These are phyloP conservation scores for Solanum sitiens DNA, from an alignment of 257 asterid genomes.

Conservation along the genomic window DNA sequence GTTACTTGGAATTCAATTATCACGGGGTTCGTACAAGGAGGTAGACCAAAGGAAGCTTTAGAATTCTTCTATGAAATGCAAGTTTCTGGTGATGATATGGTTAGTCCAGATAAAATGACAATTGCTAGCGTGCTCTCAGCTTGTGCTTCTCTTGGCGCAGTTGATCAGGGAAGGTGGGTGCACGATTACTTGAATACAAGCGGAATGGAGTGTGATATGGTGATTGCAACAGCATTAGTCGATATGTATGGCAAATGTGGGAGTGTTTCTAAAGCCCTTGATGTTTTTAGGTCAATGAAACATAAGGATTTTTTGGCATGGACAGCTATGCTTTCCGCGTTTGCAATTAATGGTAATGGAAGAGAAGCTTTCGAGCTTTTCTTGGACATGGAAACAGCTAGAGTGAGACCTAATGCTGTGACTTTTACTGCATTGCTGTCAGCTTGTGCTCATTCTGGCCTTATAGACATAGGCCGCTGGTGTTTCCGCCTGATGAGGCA, in stretches of 20 bases:
- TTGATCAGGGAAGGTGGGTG: conserved; percentile 67
- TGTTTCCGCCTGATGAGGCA: conserved; percentile 37
- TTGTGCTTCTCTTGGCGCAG: conserved; percentile 77
- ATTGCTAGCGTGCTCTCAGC: conserved; percentile 64
- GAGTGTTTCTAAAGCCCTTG: conserved; percentile 32
- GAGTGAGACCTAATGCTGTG: conserved; percentile 57
- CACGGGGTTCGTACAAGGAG: conserved; percentile 73
- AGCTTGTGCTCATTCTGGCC: conserved; percentile 67
- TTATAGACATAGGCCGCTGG: conserved; percentile 47
- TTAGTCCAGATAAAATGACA: conserved; percentile 59
- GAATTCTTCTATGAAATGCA: conserved; percentile 61
- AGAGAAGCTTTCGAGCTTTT: conserved; percentile 46
- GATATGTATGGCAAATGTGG: conserved; percentile 92
- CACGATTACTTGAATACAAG: conserved; percentile 49
- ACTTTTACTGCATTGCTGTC: conserved; percentile 49
- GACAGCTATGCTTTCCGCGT: conserved; percentile 67
- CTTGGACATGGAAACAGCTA: conserved; percentile 39
- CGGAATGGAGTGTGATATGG: conserved; percentile 56
- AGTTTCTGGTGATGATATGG: conserved; percentile 10
- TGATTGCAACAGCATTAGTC: conserved; percentile 63
- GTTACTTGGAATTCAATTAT: conserved; percentile 79
- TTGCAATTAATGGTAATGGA: conserved; percentile 58
- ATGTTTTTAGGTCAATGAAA: conserved; percentile 46
- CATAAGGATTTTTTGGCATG: conserved; percentile 66
- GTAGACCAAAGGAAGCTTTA: conserved; percentile 60